A percentile compares a stretch with the other conserved stretches of the same genome.
These are phyloP conservation scores for Heterobasidion occidentale DNA, from an alignment of 1,284 basidiomycete species.

Conservation along the genomic window DNA sequence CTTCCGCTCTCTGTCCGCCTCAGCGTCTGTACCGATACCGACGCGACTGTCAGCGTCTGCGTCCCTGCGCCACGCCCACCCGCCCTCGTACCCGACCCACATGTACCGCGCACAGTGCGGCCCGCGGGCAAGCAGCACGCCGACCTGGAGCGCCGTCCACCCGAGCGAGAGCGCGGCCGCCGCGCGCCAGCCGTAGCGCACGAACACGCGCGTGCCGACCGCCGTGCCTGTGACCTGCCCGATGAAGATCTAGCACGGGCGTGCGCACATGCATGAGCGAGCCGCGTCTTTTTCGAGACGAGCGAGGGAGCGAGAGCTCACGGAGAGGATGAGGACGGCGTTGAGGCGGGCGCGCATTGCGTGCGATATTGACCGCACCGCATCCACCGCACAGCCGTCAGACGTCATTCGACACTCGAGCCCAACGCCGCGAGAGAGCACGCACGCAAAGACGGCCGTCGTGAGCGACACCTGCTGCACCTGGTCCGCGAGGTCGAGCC, in stretches of 20 bases:
- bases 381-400: slow-evolving; percentile 18
- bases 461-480: slow-evolving; percentile 33
- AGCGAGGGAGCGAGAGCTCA: slow-evolving; percentile 31
- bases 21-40: too few species aligned
- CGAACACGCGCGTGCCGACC: slow-evolving; percentile 41
- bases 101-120: slow-evolving; percentile 29
- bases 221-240: slow-evolving; percentile 47
- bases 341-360: slow-evolving; percentile 40
- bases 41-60: not conserved
- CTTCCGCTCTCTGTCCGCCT: too few species aligned
- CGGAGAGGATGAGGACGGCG: slow-evolving; percentile 39
- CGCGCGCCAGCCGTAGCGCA: slow-evolving; percentile 41
- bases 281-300: slow-evolving; percentile 14
- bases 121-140: slow-evolving; percentile 32
- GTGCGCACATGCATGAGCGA: too few species aligned
- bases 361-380: slow-evolving; percentile 20
- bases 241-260: slow-evolving; percentile 22
- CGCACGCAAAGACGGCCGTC: slow-evolving; percentile 28
- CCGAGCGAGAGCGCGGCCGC: slow-evolving; percentile 39
- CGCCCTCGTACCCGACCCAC: slow-evolving; percentile 31
- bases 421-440: too few species aligned
- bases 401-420: not conserved
- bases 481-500: slow-evolving; percentile 41
- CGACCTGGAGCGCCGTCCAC: slow-evolving; percentile 31
- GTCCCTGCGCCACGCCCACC: slow-evolving; percentile 17